Base-by-base conservation (phyloP, 305 asterid species). In the Fraxinus dipetala region DNA sequence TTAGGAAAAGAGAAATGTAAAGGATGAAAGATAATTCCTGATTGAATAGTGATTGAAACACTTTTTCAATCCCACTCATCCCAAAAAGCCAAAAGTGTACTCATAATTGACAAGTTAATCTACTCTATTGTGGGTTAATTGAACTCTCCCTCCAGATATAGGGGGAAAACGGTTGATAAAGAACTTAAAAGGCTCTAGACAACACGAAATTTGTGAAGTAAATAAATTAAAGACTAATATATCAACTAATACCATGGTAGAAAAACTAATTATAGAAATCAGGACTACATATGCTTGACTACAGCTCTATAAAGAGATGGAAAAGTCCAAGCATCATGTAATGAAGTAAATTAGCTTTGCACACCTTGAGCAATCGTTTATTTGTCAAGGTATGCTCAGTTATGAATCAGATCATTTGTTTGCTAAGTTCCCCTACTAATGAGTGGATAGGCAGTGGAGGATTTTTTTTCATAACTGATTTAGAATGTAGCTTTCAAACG, bases 351-450 rank as follows among this genome's bases (percentile, higher is more conserved):
- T 67, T 79, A 59, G 74, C 32, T 72, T 40, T 36, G 22, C 63
- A 83, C 34, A 78, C 81, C 65, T 83, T 24, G 84, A 65, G 69
- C 75, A 73, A 77, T 77, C 45, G 38, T 75, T 80, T 83, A 30
- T 28, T 70, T 43, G 80, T 30, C 82, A 63, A 24, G 36, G 81
- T 59, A 77, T 35, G 61, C 83, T 82, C 35, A 5, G 22, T 69
- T 30, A 28, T 10, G 1, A 69, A 69, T 69, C 36, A 28, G 75
- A 13, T 26, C 18, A 69, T 10, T 30, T 70, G 40, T 70, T 69
- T 69, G 38, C 11, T 3, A 13, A 11, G 22, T 69, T 31, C 0
- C 75, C 24, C 75, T 14, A 31, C 40, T 4, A 31, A 70, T 30
- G 43, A 31, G 75, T 16, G 36, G 73, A 67, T 28, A 30, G 35